Base-by-base conservation (phyloP, 2,329 filamentous ascomycete genomes). In the Diaporthe nobilis region DNA sequence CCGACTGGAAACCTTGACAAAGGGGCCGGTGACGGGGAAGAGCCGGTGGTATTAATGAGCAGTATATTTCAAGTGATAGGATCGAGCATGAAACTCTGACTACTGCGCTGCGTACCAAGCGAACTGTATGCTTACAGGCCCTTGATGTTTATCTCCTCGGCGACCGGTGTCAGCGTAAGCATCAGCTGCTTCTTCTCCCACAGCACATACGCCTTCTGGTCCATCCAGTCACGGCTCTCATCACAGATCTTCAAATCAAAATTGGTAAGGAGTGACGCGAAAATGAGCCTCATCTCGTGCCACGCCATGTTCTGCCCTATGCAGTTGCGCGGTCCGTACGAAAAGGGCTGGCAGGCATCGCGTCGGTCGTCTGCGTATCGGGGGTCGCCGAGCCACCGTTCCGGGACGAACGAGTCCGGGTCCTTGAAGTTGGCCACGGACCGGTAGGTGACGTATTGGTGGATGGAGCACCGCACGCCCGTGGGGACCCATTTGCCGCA, bases 251-350 rank as follows among this genome's bases (percentile, higher is more conserved):
- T 78, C 75, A 89, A 74, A 73, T 90, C 87, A 77, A 89, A 90
- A 57, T 86, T 86, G 79, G 83, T 89, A 1, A 90, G 76, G 6
- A 90, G 77, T 4, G 83, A 83, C 0, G 85, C 84, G 4, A 90
- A 78, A 44, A 89, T 86, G 8, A 89, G 79, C 6, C 88, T 84
- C 84, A 89, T 87, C 78, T 90, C 88, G 42, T 85, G 82, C 73
- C 87, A 88, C 7, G 87, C 87, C 53, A 90, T 81, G 71, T 81
- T 82, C 77, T 79, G 81, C 5, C 83, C 83, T 42, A 84, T 76
- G 65, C 82, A 84, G 47, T 81, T 80, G 5, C 82, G 78, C 1
- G 82, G 80, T 1, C 83, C 82, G 28, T 78, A 13, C 0, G 77
- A 78, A 57, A 84, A 84, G 6, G 82, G 82, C 70, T 82, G 80